Evolutionary conservation across 805 yeast species (phyloP), one percentile per base, ranked within the genome.

Genomic region (Yarrowia porcina): DNA sequence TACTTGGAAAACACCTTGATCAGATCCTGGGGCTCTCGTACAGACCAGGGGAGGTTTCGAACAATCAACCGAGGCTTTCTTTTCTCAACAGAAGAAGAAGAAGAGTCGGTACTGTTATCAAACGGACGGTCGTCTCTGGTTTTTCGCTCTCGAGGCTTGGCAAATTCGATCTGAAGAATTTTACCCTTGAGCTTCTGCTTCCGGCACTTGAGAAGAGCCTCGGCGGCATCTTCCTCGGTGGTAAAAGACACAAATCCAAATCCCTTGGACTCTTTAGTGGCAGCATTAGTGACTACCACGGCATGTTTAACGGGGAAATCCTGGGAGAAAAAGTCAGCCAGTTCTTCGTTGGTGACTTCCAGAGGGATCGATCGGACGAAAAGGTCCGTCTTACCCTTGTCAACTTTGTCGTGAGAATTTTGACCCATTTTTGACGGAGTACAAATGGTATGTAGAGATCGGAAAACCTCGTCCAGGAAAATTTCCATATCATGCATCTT

Each of bases 261-360:
- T 1, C 99, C 98, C 73, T 92, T 82, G 2, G 97, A 90, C 47
- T 87, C 80, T 6, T 75, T 74, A 62, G 88, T 83, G 35, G 87
- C 84, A 11, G 79, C 78, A 71, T 92, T 97, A 39, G 80, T 87
- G 17, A 94, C 98, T 42, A 94, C 82, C 47, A 91, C 92, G 1
- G 97, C 96, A 75, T 94, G 99, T 75, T 87, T 91, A 12, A 93
- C 96, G 7, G 99, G 99, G 4, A 90, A 93, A 76, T 91, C 87
- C 67, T 90, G 90, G 1, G 98, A 88, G 72, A 94, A 94, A 74
- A 81, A 91, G 68, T 88, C 89, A 0, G 93, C 81, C 42, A 94
- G 79, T 69, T 90, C 85, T 65, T 90, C 97, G 21, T 86, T 83
- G 1, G 96, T 88, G 8, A 91, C 96, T 41, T 83, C 86, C 65